Conservation (phyloP, 768 basidiomycete genomes). For the Suillus tomentosus region DNA sequence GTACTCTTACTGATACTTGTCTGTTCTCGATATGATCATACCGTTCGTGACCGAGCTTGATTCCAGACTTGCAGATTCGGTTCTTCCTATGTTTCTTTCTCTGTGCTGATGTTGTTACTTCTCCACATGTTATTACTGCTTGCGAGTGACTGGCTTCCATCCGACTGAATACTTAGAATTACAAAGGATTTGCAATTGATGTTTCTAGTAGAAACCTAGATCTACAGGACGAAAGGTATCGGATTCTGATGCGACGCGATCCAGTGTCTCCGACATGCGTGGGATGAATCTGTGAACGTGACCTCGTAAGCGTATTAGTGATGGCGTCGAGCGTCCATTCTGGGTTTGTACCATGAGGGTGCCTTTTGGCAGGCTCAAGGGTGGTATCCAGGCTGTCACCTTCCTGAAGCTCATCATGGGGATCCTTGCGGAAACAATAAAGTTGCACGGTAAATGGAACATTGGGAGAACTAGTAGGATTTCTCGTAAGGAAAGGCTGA, state of each 20-base stretch:
- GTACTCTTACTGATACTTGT: no score
- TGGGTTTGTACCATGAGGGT: constrained; percentile 40
- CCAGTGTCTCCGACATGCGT: not conserved
- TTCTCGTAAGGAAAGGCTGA: not conserved
- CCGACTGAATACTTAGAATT: not conserved
- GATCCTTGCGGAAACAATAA: constrained; percentile 21
- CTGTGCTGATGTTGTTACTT: not conserved
- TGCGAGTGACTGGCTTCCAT: not conserved
- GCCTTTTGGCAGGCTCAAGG: constrained; percentile 42
- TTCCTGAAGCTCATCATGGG: not conserved
- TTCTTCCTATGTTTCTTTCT: not conserved
- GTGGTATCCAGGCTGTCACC: not conserved
- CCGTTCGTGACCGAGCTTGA: no score
- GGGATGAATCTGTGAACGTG: not conserved
- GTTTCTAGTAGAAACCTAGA: not conserved
- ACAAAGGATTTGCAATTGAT: not conserved
- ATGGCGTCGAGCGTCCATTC: not conserved
- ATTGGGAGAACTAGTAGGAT: not conserved
- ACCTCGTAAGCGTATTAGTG: not conserved
- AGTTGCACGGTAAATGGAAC: constrained; percentile 16
- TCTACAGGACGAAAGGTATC: not conserved
- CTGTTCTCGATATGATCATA: no score
- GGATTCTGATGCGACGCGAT: not conserved
- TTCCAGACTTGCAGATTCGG: no score
- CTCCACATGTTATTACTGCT: not conserved